phyloP scores from a whole-genome alignment of 2,329 filamentous ascomycete genomes.

The Xylaria sp. region DNA sequence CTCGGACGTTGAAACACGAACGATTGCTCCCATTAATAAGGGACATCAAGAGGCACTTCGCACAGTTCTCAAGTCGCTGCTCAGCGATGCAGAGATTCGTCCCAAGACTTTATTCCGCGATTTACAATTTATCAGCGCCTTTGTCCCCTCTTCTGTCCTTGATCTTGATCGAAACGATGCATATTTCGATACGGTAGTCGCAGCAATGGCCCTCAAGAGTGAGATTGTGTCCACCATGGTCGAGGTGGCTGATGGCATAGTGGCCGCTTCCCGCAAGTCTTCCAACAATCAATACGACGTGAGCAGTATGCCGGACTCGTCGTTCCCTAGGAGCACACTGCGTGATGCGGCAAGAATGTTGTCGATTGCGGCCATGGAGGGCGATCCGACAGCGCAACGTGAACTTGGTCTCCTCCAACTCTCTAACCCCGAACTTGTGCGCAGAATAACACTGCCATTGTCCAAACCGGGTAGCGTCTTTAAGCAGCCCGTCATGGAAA shows the following conservation, averaged over 20 bases:
- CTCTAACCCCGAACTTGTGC: slow-evolving; percentile 86
- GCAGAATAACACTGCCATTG: slow-evolving; percentile 82
- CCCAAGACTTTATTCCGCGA: slow-evolving; percentile 85
- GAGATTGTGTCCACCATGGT: slow-evolving; percentile 88
- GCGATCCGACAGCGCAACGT: slow-evolving; percentile 86
- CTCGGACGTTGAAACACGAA: slow-evolving; percentile 61
- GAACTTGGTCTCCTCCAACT: slow-evolving; percentile 95
- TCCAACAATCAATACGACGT: slow-evolving; percentile 45
- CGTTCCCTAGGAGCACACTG: slow-evolving; percentile 69
- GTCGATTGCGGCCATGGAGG: slow-evolving; percentile 93
- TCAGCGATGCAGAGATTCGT: slow-evolving; percentile 74
- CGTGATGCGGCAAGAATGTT: slow-evolving; percentile 89
- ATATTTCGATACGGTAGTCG: slow-evolving; percentile 90
- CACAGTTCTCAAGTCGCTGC: slow-evolving; percentile 73
- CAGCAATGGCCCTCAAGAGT: slow-evolving; percentile 87
- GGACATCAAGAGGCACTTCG: slow-evolving; percentile 66
- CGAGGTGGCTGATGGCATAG: slow-evolving; percentile 76
- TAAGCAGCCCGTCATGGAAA: slow-evolving; percentile 85
- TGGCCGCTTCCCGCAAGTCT: slow-evolving; percentile 70
- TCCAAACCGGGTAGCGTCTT: slow-evolving; percentile 89
- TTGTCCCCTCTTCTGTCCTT: slow-evolving; percentile 69
- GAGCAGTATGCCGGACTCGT: slow-evolving; percentile 51
- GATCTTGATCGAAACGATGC: slow-evolving; percentile 77
- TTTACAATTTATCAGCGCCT: slow-evolving; percentile 77
- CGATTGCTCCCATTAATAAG: slow-evolving; percentile 64